These are phyloP conservation scores for Xylaria sp. DNA, from an alignment of 2,329 filamentous ascomycete species.

Conservation along the genomic window DNA sequence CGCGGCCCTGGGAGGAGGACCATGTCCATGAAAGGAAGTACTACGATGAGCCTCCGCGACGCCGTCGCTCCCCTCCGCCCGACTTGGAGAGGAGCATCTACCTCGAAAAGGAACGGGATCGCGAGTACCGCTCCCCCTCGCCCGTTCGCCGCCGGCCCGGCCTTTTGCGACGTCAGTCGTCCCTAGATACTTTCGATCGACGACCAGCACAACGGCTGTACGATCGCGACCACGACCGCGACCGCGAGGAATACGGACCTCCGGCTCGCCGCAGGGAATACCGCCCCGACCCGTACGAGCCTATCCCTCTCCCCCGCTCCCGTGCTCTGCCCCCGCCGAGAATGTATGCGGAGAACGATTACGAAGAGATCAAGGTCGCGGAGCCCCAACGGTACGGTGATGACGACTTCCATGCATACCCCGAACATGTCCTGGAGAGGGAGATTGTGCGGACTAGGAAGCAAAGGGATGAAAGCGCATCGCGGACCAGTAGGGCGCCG, in stretches of 20 bases:
- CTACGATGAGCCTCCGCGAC: conserved; percentile 63
- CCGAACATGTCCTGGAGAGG: conserved; percentile 69
- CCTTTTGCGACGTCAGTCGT: conserved; percentile 83
- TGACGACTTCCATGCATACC: conserved; percentile 73
- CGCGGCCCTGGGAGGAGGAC: conserved; percentile 58
- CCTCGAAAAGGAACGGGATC: conserved; percentile 66
- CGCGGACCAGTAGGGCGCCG: conserved; percentile 51
- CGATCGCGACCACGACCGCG: conserved; percentile 60
- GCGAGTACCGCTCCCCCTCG: conserved; percentile 59
- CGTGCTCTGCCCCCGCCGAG: conserved; percentile 69
- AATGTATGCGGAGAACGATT: conserved; percentile 65
- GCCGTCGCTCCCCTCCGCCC: conserved; percentile 52
- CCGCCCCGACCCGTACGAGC: conserved; percentile 61
- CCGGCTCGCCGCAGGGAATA: conserved; percentile 66
- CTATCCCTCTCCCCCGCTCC: conserved; percentile 75
- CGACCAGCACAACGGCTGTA: conserved; percentile 64
- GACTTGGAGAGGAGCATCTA: conserved; percentile 64
- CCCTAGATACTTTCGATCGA: conserved; percentile 89
- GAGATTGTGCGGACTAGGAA: conserved; percentile 64
- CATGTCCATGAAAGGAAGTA: conserved; percentile 61
- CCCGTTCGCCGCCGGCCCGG: conserved; percentile 68
- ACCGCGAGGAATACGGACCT: conserved; percentile 64
- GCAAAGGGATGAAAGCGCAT: conserved; percentile 57
- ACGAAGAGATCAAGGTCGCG: conserved; percentile 74
- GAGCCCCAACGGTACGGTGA: conserved; percentile 76